Conservation (phyloP, 345 rosid species). For the Eucalyptus regnans region DNA sequence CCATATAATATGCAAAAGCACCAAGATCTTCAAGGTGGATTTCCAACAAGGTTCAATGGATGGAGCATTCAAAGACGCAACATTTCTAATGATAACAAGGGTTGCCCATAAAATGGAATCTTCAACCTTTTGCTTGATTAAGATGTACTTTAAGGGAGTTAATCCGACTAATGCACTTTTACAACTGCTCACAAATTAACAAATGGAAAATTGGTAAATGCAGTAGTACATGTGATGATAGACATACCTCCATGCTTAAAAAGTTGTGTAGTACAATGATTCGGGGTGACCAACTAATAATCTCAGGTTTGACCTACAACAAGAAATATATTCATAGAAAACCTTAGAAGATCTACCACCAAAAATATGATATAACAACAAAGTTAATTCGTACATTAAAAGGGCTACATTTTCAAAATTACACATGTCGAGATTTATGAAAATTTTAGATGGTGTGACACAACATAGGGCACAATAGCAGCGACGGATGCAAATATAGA, state of each 20-base stretch:
- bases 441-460: not conserved
- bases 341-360: not conserved
- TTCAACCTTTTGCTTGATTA: not conserved
- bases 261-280: constrained; percentile 77
- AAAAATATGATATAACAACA: not conserved
- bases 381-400: not conserved
- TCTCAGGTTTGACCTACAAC: constrained; percentile 85
- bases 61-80: not conserved
- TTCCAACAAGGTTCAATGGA: not conserved
- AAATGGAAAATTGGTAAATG: not conserved
- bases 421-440: not conserved
- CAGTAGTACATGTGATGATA: not conserved
- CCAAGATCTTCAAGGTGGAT: not conserved
- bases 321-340: not conserved
- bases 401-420: not conserved
- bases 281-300: constrained; percentile 89
- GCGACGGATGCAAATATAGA: not conserved
- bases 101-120: not conserved
- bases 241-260: constrained; percentile 82
- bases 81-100: not conserved
- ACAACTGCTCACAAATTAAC: not conserved
- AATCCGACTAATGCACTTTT: not conserved
- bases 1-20: not conserved
- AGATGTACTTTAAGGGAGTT: not conserved
- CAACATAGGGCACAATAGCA: not conserved